Evolutionary conservation across 2,329 filamentous ascomycete species (phyloP).

Genomic region (Aspergillus niger): DNA sequence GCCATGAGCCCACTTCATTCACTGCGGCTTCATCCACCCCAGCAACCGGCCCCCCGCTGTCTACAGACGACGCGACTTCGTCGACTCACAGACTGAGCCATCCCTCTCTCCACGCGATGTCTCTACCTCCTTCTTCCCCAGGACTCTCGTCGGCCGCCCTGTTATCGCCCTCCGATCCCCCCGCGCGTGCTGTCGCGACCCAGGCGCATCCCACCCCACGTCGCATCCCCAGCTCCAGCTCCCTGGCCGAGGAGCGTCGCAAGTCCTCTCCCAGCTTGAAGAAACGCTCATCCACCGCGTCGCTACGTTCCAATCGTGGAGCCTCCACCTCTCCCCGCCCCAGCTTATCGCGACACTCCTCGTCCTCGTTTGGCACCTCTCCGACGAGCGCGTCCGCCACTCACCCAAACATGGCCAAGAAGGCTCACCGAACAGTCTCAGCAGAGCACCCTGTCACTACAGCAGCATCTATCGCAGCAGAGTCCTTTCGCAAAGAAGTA

Average conservation of each 20-base stretch:
- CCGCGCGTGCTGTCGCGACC: conserved; percentile 24
- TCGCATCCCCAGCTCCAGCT: conserved; percentile 38
- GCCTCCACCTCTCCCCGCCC: conserved; percentile 32
- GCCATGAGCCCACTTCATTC: conserved; percentile 26
- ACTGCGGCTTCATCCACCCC: conserved; percentile 24
- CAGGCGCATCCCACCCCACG: conserved; percentile 26
- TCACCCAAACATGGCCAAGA: conserved; percentile 29
- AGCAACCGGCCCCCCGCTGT: conserved; percentile 15
- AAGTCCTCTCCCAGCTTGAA: conserved; percentile 39
- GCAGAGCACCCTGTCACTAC: conserved; percentile 41
- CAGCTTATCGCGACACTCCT: conserved; percentile 38
- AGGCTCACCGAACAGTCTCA: conserved; percentile 24
- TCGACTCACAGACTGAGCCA: conserved; percentile 30
- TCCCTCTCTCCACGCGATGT: conserved; percentile 29
- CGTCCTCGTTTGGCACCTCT: conserved; percentile 31
- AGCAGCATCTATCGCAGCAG: conserved; percentile 62
- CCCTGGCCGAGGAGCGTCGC: conserved; percentile 40
- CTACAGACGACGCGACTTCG: conserved; percentile 20
- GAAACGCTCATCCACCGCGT: conserved; percentile 42
- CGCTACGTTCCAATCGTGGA: conserved; percentile 38
- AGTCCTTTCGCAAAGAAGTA: conserved; percentile 71
- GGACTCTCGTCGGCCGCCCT: conserved; percentile 24
- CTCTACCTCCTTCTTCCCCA: conserved; percentile 31
- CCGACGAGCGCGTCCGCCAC: conserved; percentile 21
- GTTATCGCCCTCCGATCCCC: conserved; percentile 27